Evolutionary conservation across 352 stramenopile species (phyloP).

Genomic region (Pythium inflatum): DNA sequence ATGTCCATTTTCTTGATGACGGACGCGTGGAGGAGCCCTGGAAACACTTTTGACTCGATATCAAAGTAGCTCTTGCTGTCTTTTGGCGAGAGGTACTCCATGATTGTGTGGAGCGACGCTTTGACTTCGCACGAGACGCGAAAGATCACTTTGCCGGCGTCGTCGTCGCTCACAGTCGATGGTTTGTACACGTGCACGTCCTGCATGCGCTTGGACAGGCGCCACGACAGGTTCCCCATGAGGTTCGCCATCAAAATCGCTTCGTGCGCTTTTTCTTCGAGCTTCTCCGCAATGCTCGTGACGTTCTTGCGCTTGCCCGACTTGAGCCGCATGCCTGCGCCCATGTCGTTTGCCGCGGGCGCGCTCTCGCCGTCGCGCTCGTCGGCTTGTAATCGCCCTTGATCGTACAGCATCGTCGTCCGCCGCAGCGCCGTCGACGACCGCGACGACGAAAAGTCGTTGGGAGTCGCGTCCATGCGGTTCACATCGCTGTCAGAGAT

Average conservation of each 20-base stretch:
- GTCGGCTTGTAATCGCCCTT: conserved; percentile 51
- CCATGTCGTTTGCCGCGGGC: conserved; percentile 12
- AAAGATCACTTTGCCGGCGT: conserved; percentile 75
- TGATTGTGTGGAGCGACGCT: conserved; percentile 72
- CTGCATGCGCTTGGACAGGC: conserved; percentile 74
- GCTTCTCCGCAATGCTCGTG: conserved; percentile 57
- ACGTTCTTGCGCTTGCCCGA: conserved; percentile 42
- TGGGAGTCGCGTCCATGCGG: no score
- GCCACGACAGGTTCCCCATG: conserved; percentile 65
- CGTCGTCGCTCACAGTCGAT: conserved; percentile 48
- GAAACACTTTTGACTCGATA: conserved; percentile 84
- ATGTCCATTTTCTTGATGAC: conserved; percentile 85
- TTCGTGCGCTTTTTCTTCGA: conserved; percentile 79
- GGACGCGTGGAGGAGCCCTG: conserved; percentile 71
- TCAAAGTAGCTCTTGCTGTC: conserved; percentile 79
- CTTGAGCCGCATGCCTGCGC: conserved; percentile 30
- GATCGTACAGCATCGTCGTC: conserved; percentile 42
- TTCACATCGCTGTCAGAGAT: conserved; percentile 40
- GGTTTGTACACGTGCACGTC: conserved; percentile 82
- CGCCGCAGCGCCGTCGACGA: conserved; percentile 9
- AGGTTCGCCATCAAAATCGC: conserved; percentile 63
- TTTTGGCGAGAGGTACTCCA: conserved; percentile 76
- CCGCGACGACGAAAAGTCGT: no score
- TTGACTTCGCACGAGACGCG: conserved; percentile 86
- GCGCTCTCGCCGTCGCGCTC: conserved; percentile 39